Evolutionary conservation across 176 grass and related monocot genomes (phyloP).

Genomic region (Bothriochloa decipiens): DNA sequence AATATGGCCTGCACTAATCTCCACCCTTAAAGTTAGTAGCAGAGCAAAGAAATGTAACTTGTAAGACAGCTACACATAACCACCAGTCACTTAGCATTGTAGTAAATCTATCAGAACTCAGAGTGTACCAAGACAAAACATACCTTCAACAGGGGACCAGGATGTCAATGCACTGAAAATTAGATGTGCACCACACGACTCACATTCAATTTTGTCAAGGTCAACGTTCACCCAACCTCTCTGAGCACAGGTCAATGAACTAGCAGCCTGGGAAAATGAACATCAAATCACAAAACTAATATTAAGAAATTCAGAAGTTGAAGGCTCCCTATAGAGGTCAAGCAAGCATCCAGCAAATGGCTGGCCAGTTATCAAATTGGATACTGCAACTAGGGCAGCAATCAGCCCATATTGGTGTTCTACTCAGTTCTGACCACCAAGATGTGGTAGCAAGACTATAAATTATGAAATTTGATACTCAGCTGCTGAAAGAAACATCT

Average conservation of each 20-base stretch:
- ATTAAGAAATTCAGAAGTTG: constrained; percentile 3
- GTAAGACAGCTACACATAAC: not conserved
- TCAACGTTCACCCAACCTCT: constrained; percentile 94
- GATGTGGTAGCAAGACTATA: not conserved
- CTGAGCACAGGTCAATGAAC: constrained; percentile 72
- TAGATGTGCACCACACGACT: constrained; percentile 80
- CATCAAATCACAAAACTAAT: constrained; percentile 4
- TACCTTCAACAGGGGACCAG: constrained; percentile 86
- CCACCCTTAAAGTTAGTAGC: not conserved
- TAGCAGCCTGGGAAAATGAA: constrained; percentile 59
- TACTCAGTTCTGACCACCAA: not conserved
- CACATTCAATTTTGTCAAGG: constrained; percentile 82
- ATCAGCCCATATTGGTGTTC: not conserved
- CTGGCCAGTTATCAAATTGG: not conserved
- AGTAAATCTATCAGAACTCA: constrained; percentile 14
- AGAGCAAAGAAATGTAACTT: constrained; percentile 21
- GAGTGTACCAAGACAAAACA: constrained; percentile 35
- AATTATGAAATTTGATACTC: not conserved
- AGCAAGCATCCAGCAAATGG: constrained; percentile 6
- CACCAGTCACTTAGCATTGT: constrained; percentile 10
- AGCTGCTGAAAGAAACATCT: not conserved
- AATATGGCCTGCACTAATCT: not conserved
- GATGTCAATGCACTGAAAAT: constrained; percentile 59
- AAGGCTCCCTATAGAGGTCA: constrained; percentile 17
- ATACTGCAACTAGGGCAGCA: not conserved